phyloP scores from a whole-genome alignment of 352 stramenopile species.

The Phytopythium litorale region DNA sequence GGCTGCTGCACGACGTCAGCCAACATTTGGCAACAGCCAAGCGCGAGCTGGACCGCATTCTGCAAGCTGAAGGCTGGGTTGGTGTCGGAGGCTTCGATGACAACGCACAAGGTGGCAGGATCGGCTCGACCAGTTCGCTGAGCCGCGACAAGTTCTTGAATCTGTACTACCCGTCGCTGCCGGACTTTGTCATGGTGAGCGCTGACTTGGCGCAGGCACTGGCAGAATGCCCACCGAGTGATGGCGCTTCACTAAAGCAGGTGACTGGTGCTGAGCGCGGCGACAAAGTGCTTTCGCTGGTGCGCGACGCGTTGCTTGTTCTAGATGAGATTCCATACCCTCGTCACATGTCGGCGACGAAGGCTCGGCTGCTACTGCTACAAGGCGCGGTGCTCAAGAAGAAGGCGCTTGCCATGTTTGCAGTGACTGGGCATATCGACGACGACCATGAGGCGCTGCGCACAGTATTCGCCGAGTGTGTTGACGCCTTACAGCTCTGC shows the following conservation, averaged over 20 bases:
- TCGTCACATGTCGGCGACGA: constrained; percentile 34
- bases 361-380: constrained; percentile 48
- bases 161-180: constrained; percentile 50
- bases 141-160: constrained; percentile 33
- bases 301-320: constrained; percentile 29
- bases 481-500: constrained; percentile 16
- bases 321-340: constrained; percentile 27
- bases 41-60: constrained; percentile 31
- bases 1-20: constrained; percentile 11
- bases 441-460: neutral
- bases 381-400: constrained; percentile 57
- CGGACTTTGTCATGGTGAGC: constrained; percentile 48
- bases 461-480: constrained; percentile 11
- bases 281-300: constrained; percentile 17
- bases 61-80: constrained; percentile 62
- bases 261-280: neutral
- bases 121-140: neutral
- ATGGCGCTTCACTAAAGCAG: too few species aligned
- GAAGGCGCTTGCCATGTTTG: neutral
- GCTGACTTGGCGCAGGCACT: constrained; percentile 43
- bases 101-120: neutral
- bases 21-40: constrained; percentile 35
- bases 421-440: neutral
- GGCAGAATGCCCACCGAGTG: constrained; percentile 25
- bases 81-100: constrained; percentile 18